Evolutionary conservation across 176 grass and related monocot species (phyloP).

Genomic region (Miscanthus lutarioriparius): DNA sequence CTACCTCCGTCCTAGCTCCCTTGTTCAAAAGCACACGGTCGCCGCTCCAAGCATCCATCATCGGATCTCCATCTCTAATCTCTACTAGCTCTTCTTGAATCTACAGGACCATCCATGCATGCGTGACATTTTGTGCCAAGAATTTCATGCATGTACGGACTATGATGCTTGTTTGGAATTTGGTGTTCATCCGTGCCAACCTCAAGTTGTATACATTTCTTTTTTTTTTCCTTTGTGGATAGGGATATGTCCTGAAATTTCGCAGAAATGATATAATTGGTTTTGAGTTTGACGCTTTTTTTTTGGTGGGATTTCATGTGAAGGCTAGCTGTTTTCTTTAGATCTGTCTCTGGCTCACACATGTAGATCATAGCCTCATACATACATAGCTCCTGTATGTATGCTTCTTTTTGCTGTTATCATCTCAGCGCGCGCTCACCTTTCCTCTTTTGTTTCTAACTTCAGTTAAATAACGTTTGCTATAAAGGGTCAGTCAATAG

Average conservation of each 20-base stretch:
- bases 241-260: background rate
- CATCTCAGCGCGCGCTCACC: background rate
- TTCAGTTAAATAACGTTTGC: background rate
- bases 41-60: background rate
- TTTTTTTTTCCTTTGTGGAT: background rate
- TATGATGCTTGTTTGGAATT: background rate
- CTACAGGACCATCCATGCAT: background rate
- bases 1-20: too few relatives aligned
- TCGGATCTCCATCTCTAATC: too few relatives aligned
- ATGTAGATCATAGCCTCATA: background rate
- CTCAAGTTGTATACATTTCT: background rate
- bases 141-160: background rate
- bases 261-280: background rate
- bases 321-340: background rate
- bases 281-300: background rate
- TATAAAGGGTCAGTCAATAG: background rate
- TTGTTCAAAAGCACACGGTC: too few relatives aligned
- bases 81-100: background rate
- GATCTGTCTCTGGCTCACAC: slow-evolving; percentile 7
- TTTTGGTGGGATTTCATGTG: background rate
- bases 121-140: background rate
- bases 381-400: background rate
- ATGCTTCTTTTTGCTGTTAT: slow-evolving; percentile 32
- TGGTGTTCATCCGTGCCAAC: background rate
- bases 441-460: slow-evolving; percentile 38